Conservation (phyloP, 345 rosid species). For the Pelargonium nanum region DNA sequence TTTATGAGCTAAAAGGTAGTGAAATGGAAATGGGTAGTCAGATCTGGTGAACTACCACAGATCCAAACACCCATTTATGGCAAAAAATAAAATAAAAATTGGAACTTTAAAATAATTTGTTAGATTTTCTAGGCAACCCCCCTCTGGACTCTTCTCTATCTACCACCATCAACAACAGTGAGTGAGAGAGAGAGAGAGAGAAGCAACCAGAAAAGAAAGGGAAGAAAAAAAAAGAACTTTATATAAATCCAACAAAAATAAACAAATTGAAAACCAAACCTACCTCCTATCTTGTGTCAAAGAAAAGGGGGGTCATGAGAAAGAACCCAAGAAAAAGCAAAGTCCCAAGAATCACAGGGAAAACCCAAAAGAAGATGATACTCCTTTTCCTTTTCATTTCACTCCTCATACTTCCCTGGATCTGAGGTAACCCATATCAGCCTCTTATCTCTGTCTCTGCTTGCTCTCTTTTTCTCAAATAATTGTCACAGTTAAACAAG, state of each 20-base stretch:
- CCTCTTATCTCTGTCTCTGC: constrained; percentile 25
- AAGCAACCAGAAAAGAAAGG: constrained; percentile 20
- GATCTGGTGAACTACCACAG: constrained; percentile 36
- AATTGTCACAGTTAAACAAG: constrained; percentile 17
- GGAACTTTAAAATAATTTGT: constrained; percentile 10
- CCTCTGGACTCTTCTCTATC: constrained; percentile 29
- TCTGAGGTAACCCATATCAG: constrained; percentile 47
- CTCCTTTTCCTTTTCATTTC: constrained; percentile 22
- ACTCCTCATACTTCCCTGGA: constrained; percentile 37
- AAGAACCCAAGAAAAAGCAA: constrained; percentile 34
- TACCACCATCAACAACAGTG: constrained; percentile 30
- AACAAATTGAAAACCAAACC: neutral
- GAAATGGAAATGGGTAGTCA: constrained; percentile 26
- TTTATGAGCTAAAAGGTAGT: constrained; percentile 16
- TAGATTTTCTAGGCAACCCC: constrained; percentile 4
- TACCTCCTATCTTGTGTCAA: constrained; percentile 2
- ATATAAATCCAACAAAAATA: constrained; percentile 18
- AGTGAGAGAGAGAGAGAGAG: constrained; percentile 14
- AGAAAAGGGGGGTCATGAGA: constrained; percentile 32
- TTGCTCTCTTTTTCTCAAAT: constrained; percentile 15
- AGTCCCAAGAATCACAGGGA: constrained; percentile 42
- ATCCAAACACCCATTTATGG: constrained; percentile 29
- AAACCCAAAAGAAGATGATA: constrained; percentile 25
- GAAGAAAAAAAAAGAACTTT: constrained; percentile 13
- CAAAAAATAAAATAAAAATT: constrained; percentile 16